Percentiles rank a stretch among this genome's conserved stretches.
Evolutionary conservation across 495 filamentous ascomycete species (phyloP).

Genomic region (Penicillium crystallinum): DNA sequence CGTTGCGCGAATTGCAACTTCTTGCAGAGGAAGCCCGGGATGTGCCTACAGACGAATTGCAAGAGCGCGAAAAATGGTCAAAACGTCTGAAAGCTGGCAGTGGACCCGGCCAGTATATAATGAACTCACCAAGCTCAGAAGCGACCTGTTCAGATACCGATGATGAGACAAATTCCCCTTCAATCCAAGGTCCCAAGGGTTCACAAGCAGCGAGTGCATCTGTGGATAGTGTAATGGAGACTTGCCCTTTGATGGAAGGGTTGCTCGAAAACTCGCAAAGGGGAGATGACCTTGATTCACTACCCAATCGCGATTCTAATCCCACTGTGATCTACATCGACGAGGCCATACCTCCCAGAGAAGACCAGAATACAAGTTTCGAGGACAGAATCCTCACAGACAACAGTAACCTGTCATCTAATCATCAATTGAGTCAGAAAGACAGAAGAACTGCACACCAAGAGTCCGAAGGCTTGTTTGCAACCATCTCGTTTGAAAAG

Average conservation of each 20-base stretch:
- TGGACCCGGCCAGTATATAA: slow-evolving; percentile 23
- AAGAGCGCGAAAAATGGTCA: slow-evolving; percentile 52
- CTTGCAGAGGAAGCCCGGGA: slow-evolving; percentile 46
- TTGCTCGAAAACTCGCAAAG: background rate
- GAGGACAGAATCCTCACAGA: slow-evolving; percentile 14
- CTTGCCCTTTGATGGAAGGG: background rate
- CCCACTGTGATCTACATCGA: slow-evolving; percentile 25
- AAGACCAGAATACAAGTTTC: background rate
- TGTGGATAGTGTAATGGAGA: background rate
- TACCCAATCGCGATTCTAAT: background rate
- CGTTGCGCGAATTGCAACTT: slow-evolving; percentile 51
- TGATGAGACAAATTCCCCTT: background rate
- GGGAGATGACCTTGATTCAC: background rate
- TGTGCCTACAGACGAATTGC: slow-evolving; percentile 34
- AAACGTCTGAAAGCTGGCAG: slow-evolving; percentile 48
- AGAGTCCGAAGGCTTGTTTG: background rate
- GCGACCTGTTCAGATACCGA: slow-evolving; percentile 16
- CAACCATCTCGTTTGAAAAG: background rate
- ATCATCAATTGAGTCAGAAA: slow-evolving; percentile 7
- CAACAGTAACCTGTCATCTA: slow-evolving; percentile 26
- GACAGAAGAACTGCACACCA: background rate
- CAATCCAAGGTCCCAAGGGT: background rate
- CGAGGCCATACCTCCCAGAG: background rate
- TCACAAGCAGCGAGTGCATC: background rate
- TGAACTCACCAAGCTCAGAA: slow-evolving; percentile 20